Evolutionary conservation across 495 filamentous ascomycete species (phyloP), one percentile per base, ranked within the genome.

Genomic region (Aspergillus sclerotioniger): DNA sequence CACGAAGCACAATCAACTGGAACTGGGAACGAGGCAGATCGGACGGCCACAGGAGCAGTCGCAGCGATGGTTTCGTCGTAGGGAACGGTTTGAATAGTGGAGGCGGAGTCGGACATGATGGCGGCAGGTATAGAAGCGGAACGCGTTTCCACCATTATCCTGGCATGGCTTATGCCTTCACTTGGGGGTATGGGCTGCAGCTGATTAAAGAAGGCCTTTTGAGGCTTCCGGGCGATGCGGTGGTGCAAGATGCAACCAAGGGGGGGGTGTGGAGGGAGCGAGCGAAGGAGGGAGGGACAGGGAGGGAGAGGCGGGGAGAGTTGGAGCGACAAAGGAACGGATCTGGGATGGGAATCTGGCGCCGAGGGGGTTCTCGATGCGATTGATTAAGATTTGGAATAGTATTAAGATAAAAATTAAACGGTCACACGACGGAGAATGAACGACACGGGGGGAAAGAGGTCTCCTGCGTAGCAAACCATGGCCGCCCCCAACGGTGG

Each of bases 61-160:
- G 60, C 61, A n/a, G 63, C 52, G 56, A 66, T 43, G 10, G 67
- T 67, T 43, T 73, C 62, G 48, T 72, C 70, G 53, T 63, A 68
- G 52, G 67, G 63, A 57, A 67, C 57, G 44, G 67, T 60, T 51
- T 63, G 61, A 41, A 67, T 54, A 4, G 62, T 62, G 57, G 71
- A 43, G 53, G 61, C 51, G 56, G 67, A 63, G 49, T 71, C 66
- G 55, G 71, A 60, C 63, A 70, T 65, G 45, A 62, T 57, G 61
- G 60, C 63, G 57, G 65, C 58, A 44, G 68, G 63, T 56, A 73
- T 61, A 57, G 70, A 70, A 66, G 66, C 62, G 62, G 65, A 66
- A 64, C 62, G 56, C 60, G 63, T 64, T 58, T 71, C 67, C 56
- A 66, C 67, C 71, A 77, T 77, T 71, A 72, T 77, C 65, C 70